These are phyloP conservation scores for Paracoccidioides brasiliensis DNA, from an alignment of 2,329 filamentous ascomycete genomes.

Conservation along the genomic window DNA sequence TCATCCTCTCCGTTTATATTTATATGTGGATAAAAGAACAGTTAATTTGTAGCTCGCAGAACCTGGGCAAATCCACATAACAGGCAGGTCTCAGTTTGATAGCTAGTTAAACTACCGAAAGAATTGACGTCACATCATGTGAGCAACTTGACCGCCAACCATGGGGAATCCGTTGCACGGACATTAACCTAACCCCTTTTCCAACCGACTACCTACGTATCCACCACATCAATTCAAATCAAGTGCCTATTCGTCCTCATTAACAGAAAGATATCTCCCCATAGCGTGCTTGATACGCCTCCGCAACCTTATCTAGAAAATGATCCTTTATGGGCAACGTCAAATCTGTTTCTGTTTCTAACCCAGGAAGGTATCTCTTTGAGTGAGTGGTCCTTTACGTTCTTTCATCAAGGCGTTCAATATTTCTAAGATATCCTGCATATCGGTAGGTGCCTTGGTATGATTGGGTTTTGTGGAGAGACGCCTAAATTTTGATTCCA, in stretches of 20 bases:
- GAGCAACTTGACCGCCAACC: not conserved
- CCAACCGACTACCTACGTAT: too few species aligned
- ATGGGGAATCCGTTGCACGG: too few species aligned
- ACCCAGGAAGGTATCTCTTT: slow-evolving; percentile 1
- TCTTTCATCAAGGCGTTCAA: slow-evolving; percentile 3
- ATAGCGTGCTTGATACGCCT: slow-evolving; percentile 2
- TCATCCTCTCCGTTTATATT: too few species aligned
- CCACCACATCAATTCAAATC: too few species aligned
- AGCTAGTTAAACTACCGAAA: too few species aligned
- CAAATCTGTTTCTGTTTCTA: slow-evolving; percentile 8
- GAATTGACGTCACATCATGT: not conserved
- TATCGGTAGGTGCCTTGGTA: slow-evolving; percentile 3
- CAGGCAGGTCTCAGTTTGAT: too few species aligned
- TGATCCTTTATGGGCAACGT: slow-evolving; percentile 1
- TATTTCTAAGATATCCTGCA: slow-evolving; percentile 5
- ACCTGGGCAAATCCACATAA: too few species aligned
- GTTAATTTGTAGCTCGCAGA: too few species aligned
- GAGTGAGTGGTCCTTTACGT: slow-evolving; percentile 2
- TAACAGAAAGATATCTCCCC: not conserved
- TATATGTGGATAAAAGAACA: too few species aligned
- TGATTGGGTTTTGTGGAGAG: slow-evolving; percentile 1
- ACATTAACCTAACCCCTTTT: too few species aligned
- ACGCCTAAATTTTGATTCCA: slow-evolving; percentile 6
- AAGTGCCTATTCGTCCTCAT: not conserved
- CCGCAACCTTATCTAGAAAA: slow-evolving; percentile 3